Conservation (phyloP, 2,329 filamentous ascomycete species). For the Metarhizium sp. region DNA sequence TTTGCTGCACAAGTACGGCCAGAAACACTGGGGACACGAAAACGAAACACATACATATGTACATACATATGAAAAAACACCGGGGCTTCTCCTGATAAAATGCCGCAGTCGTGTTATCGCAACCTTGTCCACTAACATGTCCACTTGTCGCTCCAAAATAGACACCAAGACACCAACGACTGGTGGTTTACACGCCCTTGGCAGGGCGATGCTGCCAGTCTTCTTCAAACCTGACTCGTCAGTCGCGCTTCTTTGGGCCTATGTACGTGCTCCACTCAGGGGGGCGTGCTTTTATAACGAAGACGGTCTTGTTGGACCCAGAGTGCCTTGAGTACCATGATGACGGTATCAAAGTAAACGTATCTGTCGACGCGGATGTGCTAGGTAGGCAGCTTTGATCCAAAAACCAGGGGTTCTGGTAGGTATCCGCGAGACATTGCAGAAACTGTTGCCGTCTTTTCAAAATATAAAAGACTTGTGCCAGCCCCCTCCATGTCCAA, state of each 20-base stretch:
- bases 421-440: not conserved
- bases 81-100: slow-evolving; percentile 18
- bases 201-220: not conserved
- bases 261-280: not conserved
- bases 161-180: not conserved
- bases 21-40: slow-evolving; percentile 15
- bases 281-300: not conserved
- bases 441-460: not conserved
- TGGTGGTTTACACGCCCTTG: slow-evolving; percentile 5
- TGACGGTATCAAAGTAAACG: not conserved
- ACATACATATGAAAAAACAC: not conserved
- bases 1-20: slow-evolving; percentile 1
- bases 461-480: slow-evolving; percentile 4
- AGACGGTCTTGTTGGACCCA: not conserved
- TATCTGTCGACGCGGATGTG: not conserved
- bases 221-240: slow-evolving; percentile 2
- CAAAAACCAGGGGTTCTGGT: not conserved
- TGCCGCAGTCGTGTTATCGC: slow-evolving; percentile 20
- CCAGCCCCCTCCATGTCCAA: slow-evolving; percentile 1
- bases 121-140: slow-evolving; percentile 13
- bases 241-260: not conserved
- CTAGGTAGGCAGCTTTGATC: not conserved
- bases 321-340: not conserved
- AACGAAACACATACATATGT: slow-evolving; percentile 11
- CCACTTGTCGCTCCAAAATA: slow-evolving; percentile 11